These are phyloP conservation scores for Leucogyrophana mollusca DNA, from an alignment of 768 basidiomycete genomes.

Conservation along the genomic window DNA sequence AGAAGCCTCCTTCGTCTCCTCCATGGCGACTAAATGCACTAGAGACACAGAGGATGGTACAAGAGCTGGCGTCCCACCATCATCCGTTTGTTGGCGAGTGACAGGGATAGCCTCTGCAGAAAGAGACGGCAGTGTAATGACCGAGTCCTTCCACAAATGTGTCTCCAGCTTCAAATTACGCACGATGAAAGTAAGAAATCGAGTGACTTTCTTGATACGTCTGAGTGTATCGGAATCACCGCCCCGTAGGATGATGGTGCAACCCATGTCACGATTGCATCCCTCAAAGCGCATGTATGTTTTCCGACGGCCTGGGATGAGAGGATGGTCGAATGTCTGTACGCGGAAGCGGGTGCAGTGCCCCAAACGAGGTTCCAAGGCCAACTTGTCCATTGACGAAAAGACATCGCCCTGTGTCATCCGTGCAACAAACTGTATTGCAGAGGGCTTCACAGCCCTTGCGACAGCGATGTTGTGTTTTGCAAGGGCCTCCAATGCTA, in stretches of 20 bases:
- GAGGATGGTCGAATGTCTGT: slow-evolving; percentile 91
- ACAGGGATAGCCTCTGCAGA: slow-evolving; percentile 63
- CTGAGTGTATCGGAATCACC: slow-evolving; percentile 77
- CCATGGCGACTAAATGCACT: slow-evolving; percentile 16
- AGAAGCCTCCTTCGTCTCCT: slow-evolving; percentile 13
- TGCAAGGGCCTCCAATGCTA: slow-evolving; percentile 85
- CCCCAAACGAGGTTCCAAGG: slow-evolving; percentile 84
- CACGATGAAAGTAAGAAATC: slow-evolving; percentile 90
- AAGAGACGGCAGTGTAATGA: slow-evolving; percentile 71
- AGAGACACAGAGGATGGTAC: slow-evolving; percentile 23
- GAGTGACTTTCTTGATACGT: slow-evolving; percentile 88
- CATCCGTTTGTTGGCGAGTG: slow-evolving; percentile 7
- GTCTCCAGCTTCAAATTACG: slow-evolving; percentile 94
- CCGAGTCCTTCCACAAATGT: slow-evolving; percentile 88
- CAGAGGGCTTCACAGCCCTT: slow-evolving; percentile 82
- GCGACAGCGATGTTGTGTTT: slow-evolving; percentile 89
- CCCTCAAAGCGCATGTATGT: slow-evolving; percentile 99
- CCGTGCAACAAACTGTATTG: slow-evolving; percentile 83
- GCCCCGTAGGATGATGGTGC: slow-evolving; percentile 90
- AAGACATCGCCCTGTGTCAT: slow-evolving; percentile 96
- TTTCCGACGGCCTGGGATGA: slow-evolving; percentile 94
- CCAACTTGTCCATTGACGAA: slow-evolving; percentile 92
- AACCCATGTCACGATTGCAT: slow-evolving; percentile 89
- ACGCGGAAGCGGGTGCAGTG: slow-evolving; percentile 84
- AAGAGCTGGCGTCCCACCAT: slow-evolving; percentile 3